These are phyloP conservation scores for Malus domestica DNA, from an alignment of 306 rosid species.

Conservation along the genomic window DNA sequence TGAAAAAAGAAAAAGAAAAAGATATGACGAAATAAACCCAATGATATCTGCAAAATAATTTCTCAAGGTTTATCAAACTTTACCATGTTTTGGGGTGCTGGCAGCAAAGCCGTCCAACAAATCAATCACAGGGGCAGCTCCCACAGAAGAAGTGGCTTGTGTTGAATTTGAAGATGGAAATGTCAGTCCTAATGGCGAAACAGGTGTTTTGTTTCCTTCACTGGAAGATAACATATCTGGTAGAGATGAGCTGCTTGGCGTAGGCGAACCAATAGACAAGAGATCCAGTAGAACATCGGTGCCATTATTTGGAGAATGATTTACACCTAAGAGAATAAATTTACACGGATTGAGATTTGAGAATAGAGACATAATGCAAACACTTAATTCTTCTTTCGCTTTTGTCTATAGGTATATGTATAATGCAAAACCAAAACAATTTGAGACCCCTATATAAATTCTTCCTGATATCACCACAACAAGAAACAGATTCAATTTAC, in stretches of 20 bases:
- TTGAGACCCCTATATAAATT: not conserved
- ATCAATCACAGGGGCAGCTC: slow-evolving; percentile 62
- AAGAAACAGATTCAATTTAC: not conserved
- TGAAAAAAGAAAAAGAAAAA: slow-evolving; percentile 15
- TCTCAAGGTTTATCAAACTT: slow-evolving; percentile 12
- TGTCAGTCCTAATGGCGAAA: slow-evolving; percentile 58
- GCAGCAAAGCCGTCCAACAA: slow-evolving; percentile 61
- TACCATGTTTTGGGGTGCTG: slow-evolving; percentile 44
- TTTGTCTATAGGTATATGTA: not conserved
- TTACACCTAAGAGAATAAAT: slow-evolving; percentile 40
- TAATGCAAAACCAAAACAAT: not conserved
- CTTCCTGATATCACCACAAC: not conserved
- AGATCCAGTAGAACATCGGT: slow-evolving; percentile 77
- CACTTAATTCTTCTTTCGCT: not conserved
- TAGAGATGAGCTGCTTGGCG: slow-evolving; percentile 39
- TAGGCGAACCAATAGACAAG: slow-evolving; percentile 56
- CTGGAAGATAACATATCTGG: slow-evolving; percentile 45
- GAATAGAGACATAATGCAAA: not conserved
- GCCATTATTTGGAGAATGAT: slow-evolving; percentile 54
- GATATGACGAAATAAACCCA: slow-evolving; percentile 10
- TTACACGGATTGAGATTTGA: slow-evolving; percentile 5
- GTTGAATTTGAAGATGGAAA: slow-evolving; percentile 50
- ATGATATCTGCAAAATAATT: not conserved
- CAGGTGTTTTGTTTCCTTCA: slow-evolving; percentile 42
- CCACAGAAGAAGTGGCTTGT: slow-evolving; percentile 41